Evolutionary conservation across 2,329 filamentous ascomycete genomes (phyloP).

Genomic region (Phyllosticta paracitricarpa): DNA sequence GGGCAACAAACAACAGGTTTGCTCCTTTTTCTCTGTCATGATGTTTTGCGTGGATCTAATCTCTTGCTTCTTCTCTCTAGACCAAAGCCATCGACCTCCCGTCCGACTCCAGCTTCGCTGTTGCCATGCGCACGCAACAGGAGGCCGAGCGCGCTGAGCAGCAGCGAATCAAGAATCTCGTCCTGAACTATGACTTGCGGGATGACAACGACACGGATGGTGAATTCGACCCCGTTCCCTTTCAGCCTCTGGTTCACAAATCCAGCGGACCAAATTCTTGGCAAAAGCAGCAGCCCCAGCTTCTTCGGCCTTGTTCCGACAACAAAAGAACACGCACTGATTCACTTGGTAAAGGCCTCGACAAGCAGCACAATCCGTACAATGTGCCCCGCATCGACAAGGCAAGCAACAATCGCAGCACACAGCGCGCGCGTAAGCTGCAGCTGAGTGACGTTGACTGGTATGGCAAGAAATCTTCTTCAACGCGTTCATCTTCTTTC

Average conservation of each 20-base stretch:
- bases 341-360: conserved; percentile 23
- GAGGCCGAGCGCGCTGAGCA: conserved; percentile 93
- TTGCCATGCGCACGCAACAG: conserved; percentile 93
- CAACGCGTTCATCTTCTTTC: background rate
- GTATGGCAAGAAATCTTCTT: conserved; percentile 44
- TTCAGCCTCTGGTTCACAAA: conserved; percentile 20
- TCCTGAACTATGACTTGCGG: conserved; percentile 89
- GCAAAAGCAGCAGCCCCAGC: conserved; percentile 28
- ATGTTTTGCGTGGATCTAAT: conserved; percentile 8
- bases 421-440: conserved; percentile 78
- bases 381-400: conserved; percentile 43
- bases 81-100: conserved; percentile 85
- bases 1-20: conserved; percentile 86
- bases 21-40: conserved; percentile 29
- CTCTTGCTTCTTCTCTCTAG: conserved; percentile 34
- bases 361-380: conserved; percentile 33
- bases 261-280: conserved; percentile 34
- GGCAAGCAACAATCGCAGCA: conserved; percentile 54
- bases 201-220: conserved; percentile 66
- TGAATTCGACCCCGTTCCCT: conserved; percentile 40
- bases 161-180: conserved; percentile 94
- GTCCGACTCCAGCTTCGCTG: conserved; percentile 84
- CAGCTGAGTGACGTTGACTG: conserved; percentile 97
- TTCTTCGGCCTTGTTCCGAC: conserved; percentile 17
- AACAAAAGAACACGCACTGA: conserved; percentile 19